phyloP scores from a whole-genome alignment of 331 rosid species.

The Rosa hybrid region DNA sequence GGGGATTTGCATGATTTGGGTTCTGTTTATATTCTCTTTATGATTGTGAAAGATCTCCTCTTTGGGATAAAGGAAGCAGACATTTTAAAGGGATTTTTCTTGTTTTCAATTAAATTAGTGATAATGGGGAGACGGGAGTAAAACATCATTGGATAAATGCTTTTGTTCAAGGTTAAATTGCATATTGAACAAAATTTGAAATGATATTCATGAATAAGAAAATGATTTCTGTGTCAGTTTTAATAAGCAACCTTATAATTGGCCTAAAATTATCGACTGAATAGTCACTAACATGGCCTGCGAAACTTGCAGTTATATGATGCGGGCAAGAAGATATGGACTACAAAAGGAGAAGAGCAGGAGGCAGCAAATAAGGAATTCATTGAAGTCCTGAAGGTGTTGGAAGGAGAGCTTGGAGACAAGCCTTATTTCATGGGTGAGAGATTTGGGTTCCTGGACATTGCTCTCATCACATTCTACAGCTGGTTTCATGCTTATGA shows the following conservation, averaged over 20 bases:
- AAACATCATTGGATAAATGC: not conserved
- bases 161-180: not conserved
- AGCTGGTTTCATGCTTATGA: too few species aligned
- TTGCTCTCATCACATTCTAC: too few species aligned
- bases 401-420: constrained; percentile 21
- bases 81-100: too few species aligned
- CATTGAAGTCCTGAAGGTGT: constrained; percentile 30
- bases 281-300: not conserved
- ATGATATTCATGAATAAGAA: not conserved
- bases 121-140: not conserved
- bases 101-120: too few species aligned
- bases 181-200: not conserved
- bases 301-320: constrained; percentile 37
- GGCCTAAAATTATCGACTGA: not conserved
- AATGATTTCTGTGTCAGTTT: not conserved
- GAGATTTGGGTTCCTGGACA: too few species aligned
- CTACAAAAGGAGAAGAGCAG: constrained; percentile 31
- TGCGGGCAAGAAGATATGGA: constrained; percentile 32
- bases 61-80: too few species aligned
- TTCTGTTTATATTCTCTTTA: not conserved
- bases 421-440: too few species aligned
- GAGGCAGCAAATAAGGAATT: constrained; percentile 42
- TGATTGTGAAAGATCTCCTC: too few species aligned
- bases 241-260: not conserved
- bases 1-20: not conserved